Evolutionary conservation across 2,329 filamentous ascomycete species (phyloP), one percentile per base, ranked within the genome.

Genomic region (Colletotrichum sidae): DNA sequence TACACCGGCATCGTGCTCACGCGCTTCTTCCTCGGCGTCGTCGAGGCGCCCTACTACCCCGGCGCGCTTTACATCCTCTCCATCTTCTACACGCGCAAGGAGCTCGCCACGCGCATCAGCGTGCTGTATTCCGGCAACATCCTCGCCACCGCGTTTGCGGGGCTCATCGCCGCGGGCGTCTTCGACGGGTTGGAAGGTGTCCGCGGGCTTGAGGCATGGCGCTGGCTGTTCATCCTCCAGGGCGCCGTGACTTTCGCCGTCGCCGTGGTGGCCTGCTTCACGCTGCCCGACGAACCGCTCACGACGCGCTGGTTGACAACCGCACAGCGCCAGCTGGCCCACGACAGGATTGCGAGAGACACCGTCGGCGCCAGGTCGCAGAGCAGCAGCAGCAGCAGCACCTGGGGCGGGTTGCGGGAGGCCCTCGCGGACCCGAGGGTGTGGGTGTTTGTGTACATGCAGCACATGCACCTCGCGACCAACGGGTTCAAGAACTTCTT

Each of bases 71-170:
- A 75, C 46, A 79, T 86, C 42, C 75, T 87, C 4, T 82, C 81
- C 1, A 81, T 84, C 38, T 88, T 84, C 74, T 88, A 88, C 72
- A 86, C 83, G 2, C 76, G 83, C 25, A 82, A 84, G 69, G 80
- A 82, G 69, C 69, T 83, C 34, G 75, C 77, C 9, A 72, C 77
- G 2, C 73, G 81, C 49, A 79, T 82, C 33, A 77, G 79, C 5
- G 78, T 83, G 58, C 72, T 84, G 4, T 84, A 84, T 60, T 76
- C 80, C 0, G 79, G 78, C 1, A 76, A 75, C 13, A 72, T 78
- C 10, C 64, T 77, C 8, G 73, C 75, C 4, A 76, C 73, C 0
- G 76, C 78, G 1, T 82, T 83, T 42, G 78, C 77, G 0, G 81
- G 81, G 6, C 72, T 83, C 13, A 80, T 84, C 37, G 80, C 79